A percentile compares a stretch with the other conserved stretches of the same genome.
phyloP scores from a whole-genome alignment of 805 yeast genomes.

The Zygosaccharomyces bailii region DNA sequence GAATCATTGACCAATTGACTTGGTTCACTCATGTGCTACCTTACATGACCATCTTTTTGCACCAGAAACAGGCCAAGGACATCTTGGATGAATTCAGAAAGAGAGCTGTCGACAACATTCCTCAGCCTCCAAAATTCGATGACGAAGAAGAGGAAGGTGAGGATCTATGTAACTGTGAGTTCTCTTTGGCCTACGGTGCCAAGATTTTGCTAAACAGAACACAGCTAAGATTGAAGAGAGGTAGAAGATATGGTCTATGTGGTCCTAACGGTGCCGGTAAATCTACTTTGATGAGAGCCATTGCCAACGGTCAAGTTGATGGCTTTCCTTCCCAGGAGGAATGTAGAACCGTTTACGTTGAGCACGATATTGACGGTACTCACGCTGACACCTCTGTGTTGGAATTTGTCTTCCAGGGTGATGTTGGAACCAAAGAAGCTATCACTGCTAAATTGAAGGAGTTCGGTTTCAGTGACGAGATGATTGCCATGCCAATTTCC shows the following conservation, averaged over 20 bases:
- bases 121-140: constrained; percentile 92
- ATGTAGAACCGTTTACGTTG: constrained; percentile 98
- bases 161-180: constrained; percentile 99
- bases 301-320: constrained; percentile 97
- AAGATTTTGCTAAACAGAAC: constrained; percentile 99
- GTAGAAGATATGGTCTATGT: constrained; percentile 98
- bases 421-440: constrained; percentile 70
- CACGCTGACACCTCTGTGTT: constrained; percentile 93
- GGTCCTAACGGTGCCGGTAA: constrained; percentile 99
- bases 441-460: constrained; percentile 75
- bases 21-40: constrained; percentile 90
- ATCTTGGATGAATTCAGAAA: constrained; percentile 92
- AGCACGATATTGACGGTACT: constrained; percentile 98
- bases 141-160: constrained; percentile 99
- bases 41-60: constrained; percentile 93
- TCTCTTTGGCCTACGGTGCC: constrained; percentile 99
- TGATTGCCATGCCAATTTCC: constrained; percentile 90
- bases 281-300: constrained; percentile 96
- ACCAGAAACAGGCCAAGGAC: constrained; percentile 86
- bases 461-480: constrained; percentile 91
- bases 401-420: constrained; percentile 79
- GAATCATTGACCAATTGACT: constrained; percentile 85
- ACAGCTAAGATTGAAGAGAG: constrained; percentile 97
- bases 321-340: constrained; percentile 99
- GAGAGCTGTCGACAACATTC: constrained; percentile 96